Evolutionary conservation across 2,329 filamentous ascomycete species (phyloP).

Genomic region (Elsinoe perseae): DNA sequence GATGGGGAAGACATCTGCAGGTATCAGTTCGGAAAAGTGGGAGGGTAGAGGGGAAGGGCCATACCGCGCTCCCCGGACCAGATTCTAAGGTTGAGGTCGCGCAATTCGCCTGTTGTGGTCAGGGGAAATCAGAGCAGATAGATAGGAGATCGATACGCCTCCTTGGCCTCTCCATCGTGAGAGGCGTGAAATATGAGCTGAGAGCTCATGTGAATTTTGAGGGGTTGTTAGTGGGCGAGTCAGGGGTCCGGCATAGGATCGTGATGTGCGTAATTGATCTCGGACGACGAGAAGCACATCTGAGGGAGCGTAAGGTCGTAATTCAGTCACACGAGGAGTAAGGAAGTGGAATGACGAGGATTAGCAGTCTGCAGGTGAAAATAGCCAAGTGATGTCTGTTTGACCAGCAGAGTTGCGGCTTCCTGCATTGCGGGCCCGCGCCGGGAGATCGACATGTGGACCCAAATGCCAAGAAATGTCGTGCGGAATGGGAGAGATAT

Average conservation of each 20-base stretch:
- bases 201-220: conserved; percentile 12
- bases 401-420: conserved; percentile 10
- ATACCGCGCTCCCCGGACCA: conserved; percentile 86
- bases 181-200: conserved; percentile 20
- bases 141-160: conserved; percentile 35
- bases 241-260: conserved; percentile 32
- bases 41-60: conserved; percentile 21
- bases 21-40: conserved; percentile 9
- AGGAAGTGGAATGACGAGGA: neutral
- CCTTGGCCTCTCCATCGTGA: conserved; percentile 43
- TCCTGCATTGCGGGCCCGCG: conserved; percentile 2
- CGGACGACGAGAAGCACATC: conserved; percentile 29
- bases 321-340: neutral
- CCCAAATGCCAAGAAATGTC: neutral
- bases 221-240: conserved; percentile 17
- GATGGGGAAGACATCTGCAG: conserved; percentile 66
- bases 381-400: neutral
- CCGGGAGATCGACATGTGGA: conserved; percentile 4
- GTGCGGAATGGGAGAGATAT: neutral
- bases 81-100: conserved; percentile 74
- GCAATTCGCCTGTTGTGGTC: conserved; percentile 66
- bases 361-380: neutral
- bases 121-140: neutral
- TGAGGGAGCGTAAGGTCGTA: neutral
- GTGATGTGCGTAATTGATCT: conserved; percentile 26